Evolutionary conservation across 2,329 filamentous ascomycete species (phyloP).

Genomic region (Botryotinia calthae): DNA sequence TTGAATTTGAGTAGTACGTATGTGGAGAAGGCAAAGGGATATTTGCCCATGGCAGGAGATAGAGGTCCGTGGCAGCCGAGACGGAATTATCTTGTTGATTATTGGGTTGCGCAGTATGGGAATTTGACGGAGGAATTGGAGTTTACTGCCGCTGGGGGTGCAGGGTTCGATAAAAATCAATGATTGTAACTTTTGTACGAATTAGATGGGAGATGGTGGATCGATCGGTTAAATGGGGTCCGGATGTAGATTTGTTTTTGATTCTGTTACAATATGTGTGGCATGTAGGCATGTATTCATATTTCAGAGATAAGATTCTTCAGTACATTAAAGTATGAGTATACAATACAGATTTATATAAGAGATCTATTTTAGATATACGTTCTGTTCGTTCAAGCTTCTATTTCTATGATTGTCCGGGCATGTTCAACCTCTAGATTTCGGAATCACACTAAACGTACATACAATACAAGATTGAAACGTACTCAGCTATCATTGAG

Average conservation of each 20-base stretch:
- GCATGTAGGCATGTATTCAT: neutral
- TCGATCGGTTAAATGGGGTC: neutral
- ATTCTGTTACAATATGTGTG: neutral
- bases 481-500: too few relatives aligned
- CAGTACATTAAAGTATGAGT: neutral
- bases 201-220: neutral
- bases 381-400: too few relatives aligned
- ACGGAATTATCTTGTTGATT: slow-evolving; percentile 36
- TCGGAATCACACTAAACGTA: too few relatives aligned
- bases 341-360: neutral
- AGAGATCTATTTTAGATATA: too few relatives aligned
- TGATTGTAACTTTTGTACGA: neutral
- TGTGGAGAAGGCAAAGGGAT: slow-evolving; percentile 30
- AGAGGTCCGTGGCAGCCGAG: slow-evolving; percentile 34
- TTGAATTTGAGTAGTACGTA: slow-evolving; percentile 35
- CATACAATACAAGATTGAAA: too few relatives aligned
- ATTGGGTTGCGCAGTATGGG: slow-evolving; percentile 35
- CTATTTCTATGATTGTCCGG: too few relatives aligned
- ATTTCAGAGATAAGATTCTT: accelerated
- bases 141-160: slow-evolving; percentile 22
- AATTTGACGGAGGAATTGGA: slow-evolving; percentile 31
- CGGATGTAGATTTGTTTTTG: neutral
- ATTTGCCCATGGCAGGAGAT: slow-evolving; percentile 31
- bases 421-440: too few relatives aligned
- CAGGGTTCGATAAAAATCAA: neutral